Evolutionary conservation across 2,329 filamentous ascomycete species (phyloP).

Genomic region (Sporothrix curviconia): DNA sequence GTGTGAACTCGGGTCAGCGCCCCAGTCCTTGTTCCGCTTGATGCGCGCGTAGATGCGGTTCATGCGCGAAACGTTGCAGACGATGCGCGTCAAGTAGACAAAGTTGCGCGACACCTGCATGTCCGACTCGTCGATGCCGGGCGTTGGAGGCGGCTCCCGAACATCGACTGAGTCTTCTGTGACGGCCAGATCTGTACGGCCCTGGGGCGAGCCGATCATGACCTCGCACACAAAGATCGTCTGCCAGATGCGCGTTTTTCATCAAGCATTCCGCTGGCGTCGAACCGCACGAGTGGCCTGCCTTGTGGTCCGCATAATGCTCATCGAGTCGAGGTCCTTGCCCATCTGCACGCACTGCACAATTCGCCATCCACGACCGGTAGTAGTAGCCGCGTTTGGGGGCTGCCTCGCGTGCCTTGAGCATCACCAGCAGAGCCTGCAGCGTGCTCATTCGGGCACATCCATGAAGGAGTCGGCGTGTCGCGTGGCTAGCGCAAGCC

Average conservation of each 20-base stretch:
- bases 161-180: slow-evolving; percentile 71
- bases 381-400: slow-evolving; percentile 95
- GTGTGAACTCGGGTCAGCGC: slow-evolving; percentile 72
- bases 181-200: slow-evolving; percentile 72
- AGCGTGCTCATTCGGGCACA: slow-evolving; percentile 84
- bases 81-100: slow-evolving; percentile 69
- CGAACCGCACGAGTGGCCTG: slow-evolving; percentile 63
- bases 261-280: slow-evolving; percentile 69
- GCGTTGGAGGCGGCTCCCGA: slow-evolving; percentile 53
- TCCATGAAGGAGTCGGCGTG: slow-evolving; percentile 94
- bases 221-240: slow-evolving; percentile 77
- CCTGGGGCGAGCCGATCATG: slow-evolving; percentile 91
- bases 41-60: slow-evolving; percentile 67
- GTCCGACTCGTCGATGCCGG: slow-evolving; percentile 67
- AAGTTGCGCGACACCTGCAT: slow-evolving; percentile 76
- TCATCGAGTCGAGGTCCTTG: slow-evolving; percentile 83
- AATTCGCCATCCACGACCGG: slow-evolving; percentile 91
- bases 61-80: slow-evolving; percentile 71
- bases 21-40: slow-evolving; percentile 70
- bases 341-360: slow-evolving; percentile 90
- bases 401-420: slow-evolving; percentile 87
- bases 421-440: slow-evolving; percentile 76
- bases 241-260: slow-evolving; percentile 86
- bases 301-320: slow-evolving; percentile 71
- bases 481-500: slow-evolving; percentile 87